Percentiles rank a stretch among this genome's conserved stretches.
Conservation (phyloP, 2,329 filamentous ascomycete genomes). For the Scleromitrula shiraiana region DNA sequence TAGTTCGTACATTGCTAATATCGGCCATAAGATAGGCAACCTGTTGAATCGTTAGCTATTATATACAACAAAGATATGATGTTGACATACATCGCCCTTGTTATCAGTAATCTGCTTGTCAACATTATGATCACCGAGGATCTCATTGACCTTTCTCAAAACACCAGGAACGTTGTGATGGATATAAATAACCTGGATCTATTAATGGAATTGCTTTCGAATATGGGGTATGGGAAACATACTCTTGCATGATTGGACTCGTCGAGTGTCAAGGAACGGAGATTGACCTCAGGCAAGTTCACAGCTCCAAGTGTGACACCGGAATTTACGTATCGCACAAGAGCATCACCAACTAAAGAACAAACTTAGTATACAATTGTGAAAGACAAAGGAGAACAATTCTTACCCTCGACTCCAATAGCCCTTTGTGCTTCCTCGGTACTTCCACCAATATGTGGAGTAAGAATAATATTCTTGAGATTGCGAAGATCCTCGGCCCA, state of each 20-base stretch:
- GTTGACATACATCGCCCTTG: conserved; percentile 64
- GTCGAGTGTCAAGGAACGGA: conserved; percentile 83
- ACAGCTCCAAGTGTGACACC: conserved; percentile 86
- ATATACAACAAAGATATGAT: too few relatives aligned
- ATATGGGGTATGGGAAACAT: conserved; percentile 26
- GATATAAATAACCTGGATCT: conserved; percentile 72
- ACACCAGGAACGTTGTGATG: conserved; percentile 96
- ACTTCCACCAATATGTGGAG: conserved; percentile 93
- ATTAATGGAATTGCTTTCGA: conserved; percentile 19
- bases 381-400: not conserved
- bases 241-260: conserved; percentile 83
- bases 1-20: conserved; percentile 74
- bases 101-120: conserved; percentile 98
- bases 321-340: conserved; percentile 93
- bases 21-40: conserved; percentile 97
- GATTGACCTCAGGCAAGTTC: conserved; percentile 90
- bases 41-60: conserved; percentile 34
- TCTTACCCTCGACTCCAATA: conserved; percentile 74
- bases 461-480: conserved; percentile 88
- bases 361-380: conserved; percentile 1
- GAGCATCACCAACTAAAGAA: conserved; percentile 64
- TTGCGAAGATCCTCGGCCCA: conserved; percentile 81
- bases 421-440: conserved; percentile 96
- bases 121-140: conserved; percentile 91
- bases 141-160: conserved; percentile 87